phyloP scores from a whole-genome alignment of 2,329 filamentous ascomycete species.

The Triangularia setosa region DNA sequence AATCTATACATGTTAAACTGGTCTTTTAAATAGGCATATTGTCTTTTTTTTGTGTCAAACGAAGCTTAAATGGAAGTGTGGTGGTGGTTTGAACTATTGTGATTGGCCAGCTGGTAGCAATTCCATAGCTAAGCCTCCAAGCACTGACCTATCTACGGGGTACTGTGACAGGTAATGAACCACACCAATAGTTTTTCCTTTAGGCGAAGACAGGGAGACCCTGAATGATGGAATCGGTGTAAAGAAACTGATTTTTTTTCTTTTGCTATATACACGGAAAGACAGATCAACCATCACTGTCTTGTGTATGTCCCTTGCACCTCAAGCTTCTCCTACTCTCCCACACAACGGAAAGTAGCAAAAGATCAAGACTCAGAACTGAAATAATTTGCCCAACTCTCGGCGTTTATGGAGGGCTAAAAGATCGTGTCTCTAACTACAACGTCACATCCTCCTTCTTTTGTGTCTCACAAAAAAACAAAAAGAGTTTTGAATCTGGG shows the following conservation, averaged over 20 bases:
- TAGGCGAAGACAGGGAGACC: too few species aligned
- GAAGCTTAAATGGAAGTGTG: too few species aligned
- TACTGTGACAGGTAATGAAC: too few species aligned
- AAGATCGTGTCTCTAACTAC: neutral
- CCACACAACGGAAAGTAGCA: neutral
- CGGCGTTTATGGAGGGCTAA: constrained; percentile 11
- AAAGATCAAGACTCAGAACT: neutral
- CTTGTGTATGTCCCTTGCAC: neutral
- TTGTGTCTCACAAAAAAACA: neutral
- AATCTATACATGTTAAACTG: too few species aligned
- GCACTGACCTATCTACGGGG: too few species aligned
- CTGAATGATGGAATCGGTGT: too few species aligned
- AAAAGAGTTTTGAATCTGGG: neutral
- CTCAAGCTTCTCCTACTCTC: neutral
- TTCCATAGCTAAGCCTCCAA: too few species aligned
- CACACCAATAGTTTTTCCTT: too few species aligned
- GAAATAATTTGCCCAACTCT: constrained; percentile 5
- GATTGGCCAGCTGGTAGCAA: too few species aligned
- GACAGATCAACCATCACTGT: neutral
- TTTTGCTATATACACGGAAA: neutral
- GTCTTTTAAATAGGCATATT: too few species aligned
- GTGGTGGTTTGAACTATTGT: too few species aligned
- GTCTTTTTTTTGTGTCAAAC: too few species aligned
- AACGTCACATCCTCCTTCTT: neutral
- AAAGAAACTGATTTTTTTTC: neutral